Evolutionary conservation across 768 basidiomycete species (phyloP), one percentile per base, ranked within the genome.

Genomic region (Mycena pura): DNA sequence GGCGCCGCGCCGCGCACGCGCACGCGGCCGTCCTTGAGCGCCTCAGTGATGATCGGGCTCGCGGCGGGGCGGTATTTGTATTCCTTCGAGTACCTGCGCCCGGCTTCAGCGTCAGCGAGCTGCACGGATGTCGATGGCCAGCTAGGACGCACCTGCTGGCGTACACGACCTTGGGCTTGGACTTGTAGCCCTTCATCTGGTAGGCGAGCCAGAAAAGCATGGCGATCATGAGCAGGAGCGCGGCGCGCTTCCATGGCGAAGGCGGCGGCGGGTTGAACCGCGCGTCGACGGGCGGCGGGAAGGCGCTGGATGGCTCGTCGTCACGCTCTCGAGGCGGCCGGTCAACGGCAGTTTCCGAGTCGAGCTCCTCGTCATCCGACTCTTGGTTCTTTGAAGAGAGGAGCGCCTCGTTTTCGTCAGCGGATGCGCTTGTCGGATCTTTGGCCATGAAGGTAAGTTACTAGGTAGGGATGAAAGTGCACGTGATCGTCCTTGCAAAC

Each of bases 1-100:
- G 87, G 83, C 11, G 74, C 73, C 1, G 90, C 92, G 1, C 93
- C 93, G n/a, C 92, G 77, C 36, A 95, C 67, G 9, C 86, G 80
- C 8, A 85, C 73, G 5, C 85, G 80, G 0, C 92, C 92, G 63
- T 92, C 91, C 63, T 85, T 84, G 62, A 95, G 75, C 19, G 77
- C 82, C 70, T 94, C 91, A 0, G 90, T 93, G 65, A 95, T 82
- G 40, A 95, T 78, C 11, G 93, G 92, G 60, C 90, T 93, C 6
- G 93, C 92, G 11, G 93, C 93, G 0, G 93, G 93, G 22, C 93
- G 80, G 71, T 84, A 94, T 73, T 88, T 92, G 78, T 84, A 84
- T 68, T 93, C 88, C 62, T 90, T 88, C 13, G 91, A 93, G 70
- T 95, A 95, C 63, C 93, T 95, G 56, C 14, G 40, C 6, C 31